Evolutionary conservation across 164 flowering plant species (phyloP), one percentile per base, ranked within the genome.

Genomic region (Vitis vinifera): DNA sequence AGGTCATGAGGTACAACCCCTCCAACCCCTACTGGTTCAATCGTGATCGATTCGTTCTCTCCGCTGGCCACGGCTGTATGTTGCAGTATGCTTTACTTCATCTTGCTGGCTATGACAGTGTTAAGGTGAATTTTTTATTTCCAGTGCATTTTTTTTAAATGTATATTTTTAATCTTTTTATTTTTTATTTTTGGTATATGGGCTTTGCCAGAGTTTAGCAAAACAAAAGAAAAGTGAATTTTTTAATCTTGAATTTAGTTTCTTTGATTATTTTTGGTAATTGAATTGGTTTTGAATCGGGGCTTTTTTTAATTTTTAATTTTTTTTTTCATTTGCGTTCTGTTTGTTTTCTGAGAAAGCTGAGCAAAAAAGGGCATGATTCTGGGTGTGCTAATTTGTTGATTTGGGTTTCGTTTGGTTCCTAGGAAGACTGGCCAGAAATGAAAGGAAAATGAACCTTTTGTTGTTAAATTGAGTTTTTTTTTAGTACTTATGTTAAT

Each of bases 31-130:
- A 87, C 68, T 95, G 98, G 99, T 95, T 95, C 73, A 95, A 95
- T 65, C 83, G 98, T 9, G 99, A 95, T 66, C 86, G 99, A 19
- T 95, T 95, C 67, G 97, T 95, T 10, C 80, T 95, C 69, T 95
- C 98, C 3, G 98, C 99, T 57, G 99, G 99, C 1, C 98, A 95
- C 65, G 99, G 99, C 0, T 93, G 97, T 68, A 95, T 95, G 99
- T 80, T 96, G 14, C 98, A 93, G 82, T 96, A 96, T 48, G 98
- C 97, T 53, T 78, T 96, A 64, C 93, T 96, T 73, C 99, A 96
- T 62, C 89, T 96, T 6, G 97, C 97, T 71, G 98, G 99, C 3
- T 96, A 91, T 62, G 99, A 96, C 70, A 82, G 91, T 74, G 97
- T 96, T 68, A 67, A 76, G 91, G 97, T 96, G 8, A 0, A 74